phyloP scores from a whole-genome alignment of 2,329 filamentous ascomycete species.

The Whalleya microplaca region DNA sequence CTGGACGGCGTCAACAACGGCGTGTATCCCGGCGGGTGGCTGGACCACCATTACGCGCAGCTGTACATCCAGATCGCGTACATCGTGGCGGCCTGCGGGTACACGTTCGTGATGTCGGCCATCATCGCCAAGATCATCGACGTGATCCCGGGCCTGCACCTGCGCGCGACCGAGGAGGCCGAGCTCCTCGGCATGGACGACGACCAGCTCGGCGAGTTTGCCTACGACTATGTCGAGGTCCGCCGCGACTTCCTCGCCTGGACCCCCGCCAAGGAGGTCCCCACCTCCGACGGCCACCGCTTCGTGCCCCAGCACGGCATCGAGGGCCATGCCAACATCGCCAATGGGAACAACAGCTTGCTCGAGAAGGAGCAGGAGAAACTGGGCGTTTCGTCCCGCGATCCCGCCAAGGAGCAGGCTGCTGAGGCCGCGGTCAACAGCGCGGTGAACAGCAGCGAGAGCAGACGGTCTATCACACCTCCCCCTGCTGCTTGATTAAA shows the following conservation, averaged over 20 bases:
- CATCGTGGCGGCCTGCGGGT: slow-evolving; percentile 67
- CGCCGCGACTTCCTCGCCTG: slow-evolving; percentile 86
- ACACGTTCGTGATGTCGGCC: slow-evolving; percentile 75
- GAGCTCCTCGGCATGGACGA: slow-evolving; percentile 89
- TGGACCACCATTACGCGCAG: slow-evolving; percentile 74
- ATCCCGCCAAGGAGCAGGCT: slow-evolving; percentile 18
- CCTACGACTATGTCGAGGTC: slow-evolving; percentile 89
- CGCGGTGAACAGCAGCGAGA: slow-evolving; percentile 11
- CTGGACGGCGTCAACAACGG: slow-evolving; percentile 78
- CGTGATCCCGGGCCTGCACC: slow-evolving; percentile 74
- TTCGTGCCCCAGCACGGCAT: slow-evolving; percentile 74
- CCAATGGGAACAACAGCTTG: slow-evolving; percentile 56
- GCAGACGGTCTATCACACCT: background rate
- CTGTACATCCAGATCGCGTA: slow-evolving; percentile 83
- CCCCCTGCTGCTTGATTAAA: too few relatives aligned
- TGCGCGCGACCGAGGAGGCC: slow-evolving; percentile 79
- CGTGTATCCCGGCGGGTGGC: slow-evolving; percentile 66
- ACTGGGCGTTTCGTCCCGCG: background rate
- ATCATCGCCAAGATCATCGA: slow-evolving; percentile 76
- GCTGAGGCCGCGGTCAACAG: slow-evolving; percentile 22
- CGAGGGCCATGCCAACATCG: slow-evolving; percentile 68
- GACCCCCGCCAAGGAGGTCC: slow-evolving; percentile 75
- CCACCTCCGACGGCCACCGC: slow-evolving; percentile 59
- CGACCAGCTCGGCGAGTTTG: slow-evolving; percentile 87
- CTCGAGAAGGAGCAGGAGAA: slow-evolving; percentile 28